Evolutionary conservation across 179 eudicot species (phyloP).

Genomic region (Spergularia azorica): DNA sequence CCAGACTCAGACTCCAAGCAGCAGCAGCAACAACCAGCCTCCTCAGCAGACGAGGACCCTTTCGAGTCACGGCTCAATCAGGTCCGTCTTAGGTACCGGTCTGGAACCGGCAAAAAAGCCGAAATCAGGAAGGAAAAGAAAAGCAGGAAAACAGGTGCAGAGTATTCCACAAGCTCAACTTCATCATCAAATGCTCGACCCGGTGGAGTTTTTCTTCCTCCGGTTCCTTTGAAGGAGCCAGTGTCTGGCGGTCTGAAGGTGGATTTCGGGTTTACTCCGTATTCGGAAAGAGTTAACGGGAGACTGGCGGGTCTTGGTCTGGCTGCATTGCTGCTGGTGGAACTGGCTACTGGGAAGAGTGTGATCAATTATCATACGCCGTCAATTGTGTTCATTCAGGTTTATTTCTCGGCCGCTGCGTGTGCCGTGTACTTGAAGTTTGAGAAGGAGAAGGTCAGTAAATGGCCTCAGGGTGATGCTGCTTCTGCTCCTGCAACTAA

Average conservation of each 20-base stretch:
- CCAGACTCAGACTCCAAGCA: constrained; percentile 28
- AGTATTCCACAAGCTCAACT: not conserved
- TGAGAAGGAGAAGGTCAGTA: constrained; percentile 84
- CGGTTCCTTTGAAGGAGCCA: constrained; percentile 68
- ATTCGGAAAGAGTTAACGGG: constrained; percentile 76
- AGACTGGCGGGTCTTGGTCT: constrained; percentile 69
- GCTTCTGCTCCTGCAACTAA: not conserved
- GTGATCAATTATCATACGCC: constrained; percentile 73
- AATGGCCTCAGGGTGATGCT: constrained; percentile 54
- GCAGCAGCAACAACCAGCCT: not conserved
- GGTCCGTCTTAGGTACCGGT: constrained; percentile 57
- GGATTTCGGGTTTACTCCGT: constrained; percentile 87
- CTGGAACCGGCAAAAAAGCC: constrained; percentile 85
- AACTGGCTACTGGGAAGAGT: constrained; percentile 82
- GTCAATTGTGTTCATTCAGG: constrained; percentile 63
- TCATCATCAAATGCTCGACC: constrained; percentile 18
- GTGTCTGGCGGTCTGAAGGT: constrained; percentile 68
- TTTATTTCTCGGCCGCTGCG: constrained; percentile 77
- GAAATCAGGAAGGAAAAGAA: constrained; percentile 56
- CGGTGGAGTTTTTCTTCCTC: constrained; percentile 58
- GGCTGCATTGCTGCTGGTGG: constrained; percentile 72
- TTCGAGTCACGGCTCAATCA: constrained; percentile 67
- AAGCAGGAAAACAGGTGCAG: constrained; percentile 22
- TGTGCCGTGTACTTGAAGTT: constrained; percentile 65
- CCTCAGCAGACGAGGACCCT: constrained; percentile 35